Evolutionary conservation across 108 stramenopile species (phyloP), one percentile per base, ranked within the genome.

Genomic region (Stephanodiscus triporus): DNA sequence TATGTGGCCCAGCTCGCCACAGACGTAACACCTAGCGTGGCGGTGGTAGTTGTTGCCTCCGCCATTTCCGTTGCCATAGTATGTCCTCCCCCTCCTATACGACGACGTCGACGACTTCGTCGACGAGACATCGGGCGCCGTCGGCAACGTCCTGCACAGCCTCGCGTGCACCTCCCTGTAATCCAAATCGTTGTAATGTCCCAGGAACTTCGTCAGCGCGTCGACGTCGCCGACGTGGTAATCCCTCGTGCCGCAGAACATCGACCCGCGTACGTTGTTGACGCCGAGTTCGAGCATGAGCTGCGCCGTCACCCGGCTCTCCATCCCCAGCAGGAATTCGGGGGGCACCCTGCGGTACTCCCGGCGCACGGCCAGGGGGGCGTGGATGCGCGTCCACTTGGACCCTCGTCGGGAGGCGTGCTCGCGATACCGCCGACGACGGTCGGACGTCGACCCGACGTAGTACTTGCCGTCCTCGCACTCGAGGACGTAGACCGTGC

Each of bases 191-290:
- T 86, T 86, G 70, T 88, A 89, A 83, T 89, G 89, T 10, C 89
- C 89, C 59, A 89, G 67, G 56, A 89, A 89, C 32, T 72, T 77
- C 0, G 85, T 85, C 20, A 89, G 60, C 0, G 75, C 55, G 19
- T 68, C 76, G 11, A 86, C 67, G 72, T 89, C 87, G 6, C 77
- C 75, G 16, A 70, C 20, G 26, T 74, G 68, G 63, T 78, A 87
- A 19, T 86, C 59, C 63, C 87, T 62, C 26, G 77, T 49, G 40
- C 50, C 30, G 34, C 77, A 75, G 75, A 85, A 89, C 75, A 79
- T 75, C 45, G 85, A 87, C 0, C 89, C 89, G 36, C 89, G 23
- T 1, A 89, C 89, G 71, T 88, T 89, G 30, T 89, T 86, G 16
- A 89, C 72, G 0, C 89, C 89, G 60, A 65, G 81, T 45, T 75